phyloP scores from a whole-genome alignment of 2,329 filamentous ascomycete genomes.

The Ramichloridium luteum region DNA sequence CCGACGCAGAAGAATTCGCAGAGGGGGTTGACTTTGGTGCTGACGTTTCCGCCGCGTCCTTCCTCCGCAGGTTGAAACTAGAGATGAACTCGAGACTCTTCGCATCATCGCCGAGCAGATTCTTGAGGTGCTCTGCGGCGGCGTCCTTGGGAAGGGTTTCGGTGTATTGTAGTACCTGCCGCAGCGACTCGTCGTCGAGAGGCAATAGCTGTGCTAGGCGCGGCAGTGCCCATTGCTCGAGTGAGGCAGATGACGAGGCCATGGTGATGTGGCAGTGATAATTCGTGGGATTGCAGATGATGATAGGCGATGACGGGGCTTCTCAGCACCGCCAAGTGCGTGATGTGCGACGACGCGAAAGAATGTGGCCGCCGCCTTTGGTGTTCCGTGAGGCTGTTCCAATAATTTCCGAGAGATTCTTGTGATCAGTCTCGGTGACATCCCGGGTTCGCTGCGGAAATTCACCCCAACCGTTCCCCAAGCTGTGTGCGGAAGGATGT shows the following conservation, averaged over 20 bases:
- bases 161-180: slow-evolving; percentile 74
- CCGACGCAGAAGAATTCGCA: too few relatives aligned
- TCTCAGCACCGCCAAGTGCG: too few relatives aligned
- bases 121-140: slow-evolving; percentile 73
- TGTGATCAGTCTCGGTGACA: too few relatives aligned
- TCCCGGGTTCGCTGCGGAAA: too few relatives aligned
- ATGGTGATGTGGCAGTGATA: slow-evolving; percentile 11
- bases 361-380: too few relatives aligned
- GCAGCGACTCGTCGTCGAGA: slow-evolving; percentile 70
- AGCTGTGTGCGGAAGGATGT: too few relatives aligned
- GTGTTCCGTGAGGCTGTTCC: too few relatives aligned
- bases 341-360: too few relatives aligned
- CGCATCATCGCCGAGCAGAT: slow-evolving; percentile 76
- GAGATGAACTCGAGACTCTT: slow-evolving; percentile 60
- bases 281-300: too few relatives aligned
- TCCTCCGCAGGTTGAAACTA: slow-evolving; percentile 57
- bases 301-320: too few relatives aligned
- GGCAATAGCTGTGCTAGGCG: slow-evolving; percentile 72
- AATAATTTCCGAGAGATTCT: too few relatives aligned
- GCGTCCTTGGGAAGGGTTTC: slow-evolving; percentile 62
- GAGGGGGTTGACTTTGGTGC: slow-evolving; percentile 12
- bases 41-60: slow-evolving; percentile 20
- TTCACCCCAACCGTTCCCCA: too few relatives aligned
- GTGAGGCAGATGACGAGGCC: slow-evolving; percentile 11
- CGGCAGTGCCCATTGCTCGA: slow-evolving; percentile 45